Evolutionary conservation across 2,329 filamentous ascomycete species (phyloP).

Genomic region (Penicillium frequentans): DNA sequence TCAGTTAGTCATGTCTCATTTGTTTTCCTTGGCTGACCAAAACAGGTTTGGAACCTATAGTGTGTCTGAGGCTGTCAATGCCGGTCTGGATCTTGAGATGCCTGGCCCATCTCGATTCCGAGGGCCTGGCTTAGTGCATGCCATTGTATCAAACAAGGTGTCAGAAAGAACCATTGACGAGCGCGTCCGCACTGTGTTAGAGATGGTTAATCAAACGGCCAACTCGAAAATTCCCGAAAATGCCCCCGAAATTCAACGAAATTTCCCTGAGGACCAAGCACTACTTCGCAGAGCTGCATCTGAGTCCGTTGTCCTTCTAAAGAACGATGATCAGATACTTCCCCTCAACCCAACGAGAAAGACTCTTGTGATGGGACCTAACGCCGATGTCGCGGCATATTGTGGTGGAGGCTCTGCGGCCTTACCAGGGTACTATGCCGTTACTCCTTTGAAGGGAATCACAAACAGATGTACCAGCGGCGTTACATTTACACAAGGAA

Average conservation of each 20-base stretch:
- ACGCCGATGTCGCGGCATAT: conserved; percentile 46
- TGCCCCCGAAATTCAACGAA: conserved; percentile 51
- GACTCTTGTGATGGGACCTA: conserved; percentile 53
- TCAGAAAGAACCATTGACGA: conserved; percentile 54
- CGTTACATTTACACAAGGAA: conserved; percentile 5
- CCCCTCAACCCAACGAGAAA: conserved; percentile 52
- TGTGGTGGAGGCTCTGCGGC: conserved; percentile 65
- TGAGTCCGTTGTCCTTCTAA: conserved; percentile 69
- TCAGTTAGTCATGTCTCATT: too few relatives aligned
- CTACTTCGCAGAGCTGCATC: conserved; percentile 64
- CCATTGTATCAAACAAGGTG: conserved; percentile 55
- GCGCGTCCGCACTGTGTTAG: conserved; percentile 54
- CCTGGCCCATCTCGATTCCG: conserved; percentile 42
- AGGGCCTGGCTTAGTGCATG: conserved; percentile 31
- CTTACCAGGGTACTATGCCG: conserved; percentile 40
- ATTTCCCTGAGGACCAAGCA: conserved; percentile 60
- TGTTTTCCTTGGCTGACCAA: background rate
- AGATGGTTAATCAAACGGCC: conserved; percentile 56
- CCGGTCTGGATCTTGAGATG: conserved; percentile 47
- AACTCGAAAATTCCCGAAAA: conserved; percentile 54
- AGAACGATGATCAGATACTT: conserved; percentile 65
- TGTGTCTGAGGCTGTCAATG: conserved; percentile 41
- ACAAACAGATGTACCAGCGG: background rate
- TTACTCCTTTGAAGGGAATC: conserved; percentile 41
- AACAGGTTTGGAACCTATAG: conserved; percentile 37